Base-by-base conservation (phyloP, 768 basidiomycete genomes). In the Austroboletus eburneus region DNA sequence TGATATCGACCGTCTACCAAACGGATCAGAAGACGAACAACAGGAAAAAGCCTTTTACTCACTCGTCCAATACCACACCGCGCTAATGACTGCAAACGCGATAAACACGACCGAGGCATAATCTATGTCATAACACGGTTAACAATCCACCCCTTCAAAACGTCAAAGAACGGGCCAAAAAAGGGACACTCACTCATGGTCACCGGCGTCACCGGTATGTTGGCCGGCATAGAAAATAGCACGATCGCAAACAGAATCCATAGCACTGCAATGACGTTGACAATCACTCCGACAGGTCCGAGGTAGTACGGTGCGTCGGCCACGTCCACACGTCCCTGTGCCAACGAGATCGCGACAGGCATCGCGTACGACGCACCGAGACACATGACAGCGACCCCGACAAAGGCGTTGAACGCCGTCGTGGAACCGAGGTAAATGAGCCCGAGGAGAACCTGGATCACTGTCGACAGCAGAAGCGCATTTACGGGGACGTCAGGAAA, bases 61-160 rank as follows among this genome's bases (percentile, higher is more conserved):
- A 81, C 79, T 72, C 48, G 80, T 72, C 24, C 73, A 39, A 52
- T 85, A 85, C 83, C 82, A 85, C 21, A 72, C 64, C 0, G 72
- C 77, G 42, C 81, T 81, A 25, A 85, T 72, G 14, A 66, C 49
- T 1, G 67, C 78, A 50, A 85, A 84, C 4, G 78, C 82, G 33
- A 81, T 76, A 48, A 83, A 84, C 14, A 84, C 81, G 13, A 79
- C 82, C 9, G 78, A 77, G 10, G 82, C 82, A 49, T 82, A 83
- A 64, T 86, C 83, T 84, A 18, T 13, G 30, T 32, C 27, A 5
- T 27, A 27, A n/a, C n/a, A n/a, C n/a, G 27, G 27, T 27, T 12
- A 27, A 27, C 27, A 5, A 27, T 27, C 27, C 27, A 12, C 12
- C 27, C 27, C 27, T 5, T 27, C 27, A 27, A 12, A 5, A 27